phyloP scores from a whole-genome alignment of 2,329 filamentous ascomycete genomes.

The Fusarium sp. region DNA sequence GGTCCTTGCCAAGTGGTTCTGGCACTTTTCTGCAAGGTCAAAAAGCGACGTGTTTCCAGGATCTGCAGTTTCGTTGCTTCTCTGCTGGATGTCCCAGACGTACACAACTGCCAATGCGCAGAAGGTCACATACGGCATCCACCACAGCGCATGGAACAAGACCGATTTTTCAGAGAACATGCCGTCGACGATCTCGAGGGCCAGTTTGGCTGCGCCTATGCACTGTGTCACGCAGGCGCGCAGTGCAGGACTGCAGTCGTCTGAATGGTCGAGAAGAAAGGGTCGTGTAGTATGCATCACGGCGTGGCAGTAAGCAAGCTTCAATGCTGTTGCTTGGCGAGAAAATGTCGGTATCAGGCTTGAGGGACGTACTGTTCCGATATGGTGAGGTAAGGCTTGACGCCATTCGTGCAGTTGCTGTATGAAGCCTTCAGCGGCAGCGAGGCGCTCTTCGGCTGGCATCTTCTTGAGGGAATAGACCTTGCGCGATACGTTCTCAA shows the following conservation, averaged over 20 bases:
- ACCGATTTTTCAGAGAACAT: slow-evolving; percentile 54
- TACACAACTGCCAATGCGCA: slow-evolving; percentile 67
- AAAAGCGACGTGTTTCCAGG: slow-evolving; percentile 28
- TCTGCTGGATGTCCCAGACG: slow-evolving; percentile 59
- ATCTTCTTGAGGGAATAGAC: slow-evolving; percentile 57
- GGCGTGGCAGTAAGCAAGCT: slow-evolving; percentile 67
- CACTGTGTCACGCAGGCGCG: slow-evolving; percentile 57
- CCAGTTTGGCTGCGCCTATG: slow-evolving; percentile 50
- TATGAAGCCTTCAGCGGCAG: slow-evolving; percentile 55
- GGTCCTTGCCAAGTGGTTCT: slow-evolving; percentile 22
- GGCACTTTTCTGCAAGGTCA: slow-evolving; percentile 41
- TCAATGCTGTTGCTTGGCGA: slow-evolving; percentile 65
- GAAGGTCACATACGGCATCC: slow-evolving; percentile 67
- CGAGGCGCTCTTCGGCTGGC: slow-evolving; percentile 54
- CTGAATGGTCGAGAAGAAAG: slow-evolving; percentile 60
- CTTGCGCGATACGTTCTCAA: slow-evolving; percentile 56
- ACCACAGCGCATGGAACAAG: slow-evolving; percentile 63
- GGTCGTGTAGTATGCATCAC: slow-evolving; percentile 68
- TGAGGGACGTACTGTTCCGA: slow-evolving; percentile 59
- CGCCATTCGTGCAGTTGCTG: slow-evolving; percentile 57
- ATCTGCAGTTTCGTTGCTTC: slow-evolving; percentile 5
- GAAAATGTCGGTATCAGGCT: slow-evolving; percentile 61
- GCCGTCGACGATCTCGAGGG: slow-evolving; percentile 59
- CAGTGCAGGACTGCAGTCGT: slow-evolving; percentile 5
- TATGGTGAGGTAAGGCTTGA: slow-evolving; percentile 57